These are phyloP conservation scores for Termitomyces sp. DNA, from an alignment of 768 basidiomycete genomes.

Conservation along the genomic window DNA sequence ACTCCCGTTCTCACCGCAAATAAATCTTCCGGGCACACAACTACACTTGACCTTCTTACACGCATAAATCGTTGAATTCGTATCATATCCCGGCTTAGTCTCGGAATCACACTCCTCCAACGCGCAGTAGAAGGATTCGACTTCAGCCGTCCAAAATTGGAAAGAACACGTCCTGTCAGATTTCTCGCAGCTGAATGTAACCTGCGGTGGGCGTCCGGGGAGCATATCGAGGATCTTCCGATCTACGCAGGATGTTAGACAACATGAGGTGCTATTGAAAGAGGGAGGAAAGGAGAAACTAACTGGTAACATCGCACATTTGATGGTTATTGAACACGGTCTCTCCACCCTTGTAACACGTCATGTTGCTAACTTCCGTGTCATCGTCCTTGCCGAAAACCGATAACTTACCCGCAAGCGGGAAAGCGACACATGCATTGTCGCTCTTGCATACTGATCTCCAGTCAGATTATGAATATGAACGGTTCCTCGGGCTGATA, in stretches of 20 bases:
- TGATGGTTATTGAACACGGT: slow-evolving; percentile 96
- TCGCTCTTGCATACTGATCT: slow-evolving; percentile 6
- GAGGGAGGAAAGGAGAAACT: slow-evolving; percentile 24
- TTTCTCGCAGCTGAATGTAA: slow-evolving; percentile 89
- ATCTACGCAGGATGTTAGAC: slow-evolving; percentile 41
- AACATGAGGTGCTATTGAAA: background rate
- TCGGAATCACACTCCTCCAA: slow-evolving; percentile 63
- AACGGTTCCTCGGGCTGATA: background rate
- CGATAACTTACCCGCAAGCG: slow-evolving; percentile 37
- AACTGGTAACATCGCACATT: slow-evolving; percentile 98
- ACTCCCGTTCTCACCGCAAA: slow-evolving; percentile 94
- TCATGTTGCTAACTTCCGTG: slow-evolving; percentile 55
- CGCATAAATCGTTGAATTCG: slow-evolving; percentile 68
- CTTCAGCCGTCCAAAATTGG: slow-evolving; percentile 96
- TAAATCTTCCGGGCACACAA: slow-evolving; percentile 90
- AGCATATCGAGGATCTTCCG: slow-evolving; percentile 91
- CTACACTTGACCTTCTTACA: slow-evolving; percentile 85
- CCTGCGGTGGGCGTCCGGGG: slow-evolving; percentile 88
- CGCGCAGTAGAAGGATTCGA: slow-evolving; percentile 95
- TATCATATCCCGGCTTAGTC: slow-evolving; percentile 43
- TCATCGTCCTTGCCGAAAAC: slow-evolving; percentile 33
- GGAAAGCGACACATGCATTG: slow-evolving; percentile 3
- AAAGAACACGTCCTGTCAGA: slow-evolving; percentile 68
- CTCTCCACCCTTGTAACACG: slow-evolving; percentile 89
- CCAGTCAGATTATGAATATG: background rate